Base-by-base conservation (phyloP, 371 early-diverging fungal genomes). In the Syncephalastrum monosporum region DNA sequence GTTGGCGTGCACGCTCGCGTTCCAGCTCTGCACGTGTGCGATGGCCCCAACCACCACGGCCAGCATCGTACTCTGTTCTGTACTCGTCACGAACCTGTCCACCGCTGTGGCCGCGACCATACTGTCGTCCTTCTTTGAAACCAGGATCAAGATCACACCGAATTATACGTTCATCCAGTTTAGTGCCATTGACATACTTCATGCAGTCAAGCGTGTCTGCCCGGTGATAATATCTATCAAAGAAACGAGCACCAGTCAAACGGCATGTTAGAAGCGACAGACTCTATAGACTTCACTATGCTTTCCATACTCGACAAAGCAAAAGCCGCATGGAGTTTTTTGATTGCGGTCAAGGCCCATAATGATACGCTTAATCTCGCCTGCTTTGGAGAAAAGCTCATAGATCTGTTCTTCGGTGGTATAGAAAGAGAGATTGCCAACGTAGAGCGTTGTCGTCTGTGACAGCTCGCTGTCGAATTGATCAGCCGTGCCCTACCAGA, bases 401-500 rank as follows among this genome's bases (percentile, higher is more conserved):
- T 95, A 91, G 24, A 99, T 87, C 75, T 99, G 99, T 81, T 98
- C 99, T 77, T 99, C 99, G 4, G 97, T 94, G 5, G 98, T 99
- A 76, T 87, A 97, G 68, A 97, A 98, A 8, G 95, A 93, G 33
- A 99, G 79, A 77, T 99, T 99, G 57, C 99, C 99, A 27, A 98
- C 91, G 65, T 99, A 99, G 24, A 99, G 83, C 12, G 99, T 99
- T 0, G 87, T 78, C 8, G 88, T 86, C 16, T 75, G 75, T 12
- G 82, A 77, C 25, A 94, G 80, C 53, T 89, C 91, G 43, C 77
- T 72, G 8, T 77, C 71, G 60, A 88, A 83, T 64, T 93, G 88
- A 52, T 82, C 79, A 0, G 79, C 75, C 10, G 88, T 82, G 14
- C 94, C 94, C 84, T 91, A 50, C 19, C 14, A 45, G n/a, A 12